Base-by-base conservation (phyloP, 2,329 filamentous ascomycete species). In the Colletotrichum sp. region DNA sequence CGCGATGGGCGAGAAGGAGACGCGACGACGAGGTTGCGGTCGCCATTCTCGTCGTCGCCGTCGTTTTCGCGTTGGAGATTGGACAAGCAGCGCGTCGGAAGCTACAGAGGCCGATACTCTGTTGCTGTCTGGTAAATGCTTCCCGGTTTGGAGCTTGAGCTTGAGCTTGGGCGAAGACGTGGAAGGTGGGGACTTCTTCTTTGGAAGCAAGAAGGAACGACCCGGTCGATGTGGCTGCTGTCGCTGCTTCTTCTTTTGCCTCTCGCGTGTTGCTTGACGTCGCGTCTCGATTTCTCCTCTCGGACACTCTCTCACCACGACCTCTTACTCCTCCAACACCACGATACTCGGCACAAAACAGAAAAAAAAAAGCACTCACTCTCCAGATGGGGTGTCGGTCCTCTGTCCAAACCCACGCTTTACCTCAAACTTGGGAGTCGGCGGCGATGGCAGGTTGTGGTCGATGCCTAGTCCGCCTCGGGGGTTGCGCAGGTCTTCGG, bases 391-490 rank as follows among this genome's bases (percentile, higher is more conserved):
- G 16, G 18, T 49, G 13, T 26, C 18, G 28, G 44, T 32, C 21
- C 60, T 63, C 30, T 60, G 39, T 8, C 60, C 60, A 8, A 68
- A 49, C 8, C 60, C 62, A 6, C 57, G 67, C 49, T 64, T 52
- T 5, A 65, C 24, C 26, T 75, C 67, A 59, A 69, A 60, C 30
- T 70, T 76, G 26, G 65, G 32, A 5, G 15, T 69, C 30, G 67
- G 70, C 24, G 72, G 55, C 30, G 63, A 32, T 1, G 62, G 24
- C 12, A 32, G 39, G 21, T 59, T 64, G 34, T 72, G 39, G 21
- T 73, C 26, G 39, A 76, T 71, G 24, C 52, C 62, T 9, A 77
- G 69, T 21, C 73, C 73, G 64, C 66, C 69, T 18, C 24, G 64
- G 5, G 69, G 57, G 69, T 72, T 55, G 32, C 73, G 69, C 18